Evolutionary conservation across 345 rosid genomes (phyloP).

Genomic region (Geranium brycei): DNA sequence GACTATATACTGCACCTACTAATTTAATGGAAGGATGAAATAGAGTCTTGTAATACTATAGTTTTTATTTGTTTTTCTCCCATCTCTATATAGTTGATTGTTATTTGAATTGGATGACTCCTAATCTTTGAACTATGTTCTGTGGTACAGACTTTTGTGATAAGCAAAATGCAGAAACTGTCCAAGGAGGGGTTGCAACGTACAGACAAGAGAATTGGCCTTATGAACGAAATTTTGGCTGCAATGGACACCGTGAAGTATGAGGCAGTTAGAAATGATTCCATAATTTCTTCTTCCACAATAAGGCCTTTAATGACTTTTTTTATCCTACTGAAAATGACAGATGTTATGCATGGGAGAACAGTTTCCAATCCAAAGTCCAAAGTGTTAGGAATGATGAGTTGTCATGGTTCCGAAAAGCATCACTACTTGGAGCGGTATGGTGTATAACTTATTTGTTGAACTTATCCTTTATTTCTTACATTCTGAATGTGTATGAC

Average conservation of each 20-base stretch:
- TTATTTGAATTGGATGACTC: not conserved
- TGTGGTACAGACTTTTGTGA: constrained; percentile 60
- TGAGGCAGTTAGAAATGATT: constrained; percentile 13
- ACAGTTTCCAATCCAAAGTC: constrained; percentile 81
- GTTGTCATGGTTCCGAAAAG: constrained; percentile 90
- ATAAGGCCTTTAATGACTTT: not conserved
- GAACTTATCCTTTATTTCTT: not conserved
- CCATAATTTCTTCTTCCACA: not conserved
- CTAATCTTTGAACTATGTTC: constrained; percentile 5
- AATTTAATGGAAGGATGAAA: no score
- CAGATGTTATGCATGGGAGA: constrained; percentile 99
- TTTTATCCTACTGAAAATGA: constrained; percentile 1
- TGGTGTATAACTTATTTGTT: constrained; percentile 11
- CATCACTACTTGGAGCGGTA: constrained; percentile 89
- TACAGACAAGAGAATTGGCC: constrained; percentile 93
- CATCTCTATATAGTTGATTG: not conserved
- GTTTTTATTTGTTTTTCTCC: not conserved
- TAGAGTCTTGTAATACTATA: not conserved
- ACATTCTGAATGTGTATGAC: not conserved
- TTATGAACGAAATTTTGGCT: constrained; percentile 96
- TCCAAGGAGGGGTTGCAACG: constrained; percentile 95
- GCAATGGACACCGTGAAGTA: constrained; percentile 99
- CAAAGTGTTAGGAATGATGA: constrained; percentile 73
- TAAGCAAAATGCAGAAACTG: constrained; percentile 81
- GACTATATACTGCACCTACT: no score